Base-by-base conservation (phyloP, 148 eudicot genomes). In the Simmondsia chinensis region DNA sequence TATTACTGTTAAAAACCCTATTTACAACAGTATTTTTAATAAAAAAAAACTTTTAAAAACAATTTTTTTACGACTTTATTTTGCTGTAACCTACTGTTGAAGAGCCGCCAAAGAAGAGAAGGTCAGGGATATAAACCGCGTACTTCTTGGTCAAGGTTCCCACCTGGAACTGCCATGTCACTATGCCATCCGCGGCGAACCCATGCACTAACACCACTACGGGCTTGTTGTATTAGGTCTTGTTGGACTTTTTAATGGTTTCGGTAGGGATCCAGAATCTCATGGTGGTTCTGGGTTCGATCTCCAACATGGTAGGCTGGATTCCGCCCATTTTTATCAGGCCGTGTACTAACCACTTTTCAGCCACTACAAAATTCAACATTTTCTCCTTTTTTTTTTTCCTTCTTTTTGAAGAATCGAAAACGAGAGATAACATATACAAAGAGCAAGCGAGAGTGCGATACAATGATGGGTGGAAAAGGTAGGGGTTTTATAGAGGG, bases 151-250 rank as follows among this genome's bases (percentile, higher is more conserved):
- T 54, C 1, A 89, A 62, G 1, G 80, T 50, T 0, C 95, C 93
- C 1, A 89, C 46, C 64, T 89, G 93, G 56, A 84, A 89, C 56
- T 81, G 95, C 97, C 97, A 89, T 1, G 97, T 89, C 3, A 76
- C 88, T 17, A 84, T 59, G 33, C 93, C 97, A 43, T 84, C 97
- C 3, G 78, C 76, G 1, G 97, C 88, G 35, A 89, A 89, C 59
- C 97, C 97, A 29, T 89, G 97, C 61, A 84, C 46, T 36, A 89
- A 74, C 0, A 89, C 78, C 0, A 89, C 79, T 11, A 61, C 83
- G 1, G 97, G 97, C 11, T 18, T 14, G 28, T 33, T 21, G 16
- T 41, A 5, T 53, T 44, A 10, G n/a, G n/a, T 10, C 4, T 52
- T 46, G 26, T 52, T 26, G 33, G 73, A 48, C 21, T 67, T 69